Evolutionary conservation across 225 moss, liverwort and hornwort genomes (phyloP), one percentile per base, ranked within the genome.

Genomic region (Lunularia cruciata): DNA sequence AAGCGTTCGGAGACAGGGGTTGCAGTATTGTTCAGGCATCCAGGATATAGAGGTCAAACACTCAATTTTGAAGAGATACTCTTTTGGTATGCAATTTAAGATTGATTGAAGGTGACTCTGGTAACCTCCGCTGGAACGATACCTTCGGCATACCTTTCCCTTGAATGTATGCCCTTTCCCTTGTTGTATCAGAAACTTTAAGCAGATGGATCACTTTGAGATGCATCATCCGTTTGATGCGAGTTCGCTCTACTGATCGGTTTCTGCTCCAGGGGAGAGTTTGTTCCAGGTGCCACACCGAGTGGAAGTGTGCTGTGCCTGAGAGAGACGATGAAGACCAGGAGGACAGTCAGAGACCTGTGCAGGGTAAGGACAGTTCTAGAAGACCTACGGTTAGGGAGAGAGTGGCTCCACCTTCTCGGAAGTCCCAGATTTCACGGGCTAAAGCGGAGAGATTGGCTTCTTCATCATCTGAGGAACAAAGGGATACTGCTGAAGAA

Each of bases 271-370:
- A 57, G 65, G 68, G 79, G 5, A 86, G 51, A 81, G 84, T 88
- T 23, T 91, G 91, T 69, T 86, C 88, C 26, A 65, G 75, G 22
- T 91, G 91, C 84, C 59, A 75, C 43, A 79, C 85, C 36, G 76
- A 75, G 28, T 91, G 91, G 91, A 75, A 70, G 58, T 15, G 10
- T 57, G 39, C 58, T 46, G 57, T 32, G 1, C 47, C 59, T 33
- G 85, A 72, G 56, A 18, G 19, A 5, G 56, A 39, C 63, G 67
- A 32, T 36, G 47, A 22, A 47, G 49, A 35, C 42, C 0, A 28
- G 46, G 5, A 8, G 14, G 46, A 48, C 27, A 65, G 2, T 20
- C 19, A 12, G 23, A 27, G 8, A 47, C 47, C 30, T 47, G 26
- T n/a, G 19, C 3, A 19, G 12, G 22, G 31, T 31, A 67, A 14